Percentiles rank a stretch among this genome's conserved stretches.
These are phyloP conservation scores for Periconia sp. DNA, from an alignment of 2,329 filamentous ascomycete genomes.

Conservation along the genomic window DNA sequence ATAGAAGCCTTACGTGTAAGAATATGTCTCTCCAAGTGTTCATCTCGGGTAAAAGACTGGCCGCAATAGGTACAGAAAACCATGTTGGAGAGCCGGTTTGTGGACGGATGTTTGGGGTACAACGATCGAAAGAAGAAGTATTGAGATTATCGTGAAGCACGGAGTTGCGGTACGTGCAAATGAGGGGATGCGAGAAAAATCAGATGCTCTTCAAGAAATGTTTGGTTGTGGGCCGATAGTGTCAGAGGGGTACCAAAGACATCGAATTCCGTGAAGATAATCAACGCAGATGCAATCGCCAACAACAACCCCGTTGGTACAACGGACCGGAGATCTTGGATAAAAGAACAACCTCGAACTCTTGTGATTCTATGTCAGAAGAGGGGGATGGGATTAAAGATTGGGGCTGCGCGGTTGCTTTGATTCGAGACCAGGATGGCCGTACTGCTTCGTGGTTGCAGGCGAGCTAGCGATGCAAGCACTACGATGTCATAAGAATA, in stretches of 20 bases:
- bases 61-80: constrained; percentile 58
- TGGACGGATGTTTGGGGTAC: background rate
- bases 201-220: background rate
- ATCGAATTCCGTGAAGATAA: constrained; percentile 6
- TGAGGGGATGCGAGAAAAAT: background rate
- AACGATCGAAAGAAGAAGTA: constrained; percentile 1
- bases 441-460: background rate
- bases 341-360: constrained; percentile 1
- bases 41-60: constrained; percentile 55
- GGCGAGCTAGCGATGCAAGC: background rate
- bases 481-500: constrained; percentile 5
- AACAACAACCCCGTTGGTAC: background rate
- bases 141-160: background rate
- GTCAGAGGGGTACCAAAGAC: constrained; percentile 5
- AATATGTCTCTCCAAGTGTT: constrained; percentile 56
- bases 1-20: constrained; percentile 49
- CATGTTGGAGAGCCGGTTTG: constrained; percentile 38
- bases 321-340: constrained; percentile 12
- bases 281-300: constrained; percentile 4
- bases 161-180: too few relatives aligned
- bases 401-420: background rate
- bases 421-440: too few relatives aligned
- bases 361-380: background rate
- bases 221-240: constrained; percentile 10
- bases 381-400: constrained; percentile 10